Percentiles rank a stretch among this genome's conserved stretches.
Evolutionary conservation across 1,139 yeast species (phyloP).

Genomic region (Candida tetrigidarum): DNA sequence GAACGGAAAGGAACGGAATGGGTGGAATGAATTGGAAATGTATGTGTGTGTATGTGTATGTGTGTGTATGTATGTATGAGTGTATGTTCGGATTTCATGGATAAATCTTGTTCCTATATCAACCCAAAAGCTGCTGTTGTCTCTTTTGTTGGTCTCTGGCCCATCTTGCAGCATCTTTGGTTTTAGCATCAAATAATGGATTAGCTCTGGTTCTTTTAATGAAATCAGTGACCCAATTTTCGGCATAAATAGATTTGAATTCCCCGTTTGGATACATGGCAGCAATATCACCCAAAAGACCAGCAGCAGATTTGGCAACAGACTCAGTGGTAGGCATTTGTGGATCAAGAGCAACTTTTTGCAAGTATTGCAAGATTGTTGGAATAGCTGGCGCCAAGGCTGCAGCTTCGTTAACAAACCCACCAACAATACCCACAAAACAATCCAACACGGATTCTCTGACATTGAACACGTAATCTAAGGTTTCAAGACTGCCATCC

Average conservation of each 20-base stretch:
- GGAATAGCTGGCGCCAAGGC: conserved; percentile 66
- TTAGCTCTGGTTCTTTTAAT: conserved; percentile 75
- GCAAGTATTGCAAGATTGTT: conserved; percentile 71
- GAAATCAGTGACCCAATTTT: conserved; percentile 79
- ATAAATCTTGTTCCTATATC: no score
- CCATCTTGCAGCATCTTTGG: conserved; percentile 94
- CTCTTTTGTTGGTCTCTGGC: conserved; percentile 87
- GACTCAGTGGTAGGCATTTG: conserved; percentile 64
- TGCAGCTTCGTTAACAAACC: conserved; percentile 72
- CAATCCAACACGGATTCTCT: conserved; percentile 92
- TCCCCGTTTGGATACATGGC: conserved; percentile 82
- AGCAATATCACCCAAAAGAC: conserved; percentile 90
- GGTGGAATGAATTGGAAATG: neutral
- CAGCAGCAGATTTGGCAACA: conserved; percentile 78
- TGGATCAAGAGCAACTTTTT: conserved; percentile 61
- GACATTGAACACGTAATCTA: conserved; percentile 73
- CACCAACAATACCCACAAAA: conserved; percentile 93
- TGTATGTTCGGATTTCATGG: no score
- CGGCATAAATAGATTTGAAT: conserved; percentile 64
- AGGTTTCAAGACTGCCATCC: conserved; percentile 70
- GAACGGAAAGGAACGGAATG: no score
- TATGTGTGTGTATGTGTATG: neutral
- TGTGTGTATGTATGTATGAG: conserved; percentile 21
- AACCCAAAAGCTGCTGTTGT: conserved; percentile 29
- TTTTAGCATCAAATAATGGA: conserved; percentile 60